A percentile compares a stretch with the other conserved stretches of the same genome.
Conservation (phyloP, 2,329 filamentous ascomycete species). For the Calonectria ilicicola region DNA sequence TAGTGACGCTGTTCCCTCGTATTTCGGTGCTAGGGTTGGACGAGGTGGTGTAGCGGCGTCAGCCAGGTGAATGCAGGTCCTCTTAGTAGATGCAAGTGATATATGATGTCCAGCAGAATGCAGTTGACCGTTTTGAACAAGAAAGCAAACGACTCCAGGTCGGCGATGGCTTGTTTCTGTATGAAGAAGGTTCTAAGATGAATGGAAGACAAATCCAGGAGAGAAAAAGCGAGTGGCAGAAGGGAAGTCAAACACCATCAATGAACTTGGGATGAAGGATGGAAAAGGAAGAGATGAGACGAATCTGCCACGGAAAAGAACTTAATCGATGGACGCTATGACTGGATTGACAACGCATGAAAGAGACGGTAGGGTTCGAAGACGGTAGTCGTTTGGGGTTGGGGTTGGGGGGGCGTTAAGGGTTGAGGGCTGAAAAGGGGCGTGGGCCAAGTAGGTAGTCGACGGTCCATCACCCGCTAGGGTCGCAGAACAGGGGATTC, state of each 20-base stretch:
- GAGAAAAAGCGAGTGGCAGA: conserved; percentile 32
- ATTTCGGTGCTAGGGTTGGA: conserved; percentile 29
- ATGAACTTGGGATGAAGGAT: conserved; percentile 32
- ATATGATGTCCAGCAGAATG: conserved; percentile 36
- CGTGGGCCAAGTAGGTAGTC: conserved; percentile 36
- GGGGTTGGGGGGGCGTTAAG: conserved; percentile 37
- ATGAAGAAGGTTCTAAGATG: conserved; percentile 25
- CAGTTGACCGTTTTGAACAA: conserved; percentile 23
- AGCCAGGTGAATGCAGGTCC: conserved; percentile 36
- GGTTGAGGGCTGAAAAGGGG: conserved; percentile 42
- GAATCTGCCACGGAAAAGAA: conserved; percentile 42
- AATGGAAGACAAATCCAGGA: conserved; percentile 18
- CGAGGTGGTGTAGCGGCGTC: conserved; percentile 28
- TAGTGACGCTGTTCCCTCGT: conserved; percentile 32
- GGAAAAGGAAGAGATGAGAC: conserved; percentile 43
- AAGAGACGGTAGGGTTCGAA: conserved; percentile 42
- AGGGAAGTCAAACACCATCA: conserved; percentile 29
- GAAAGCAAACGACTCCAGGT: conserved; percentile 31
- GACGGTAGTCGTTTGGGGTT: conserved; percentile 46
- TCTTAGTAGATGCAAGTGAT: conserved; percentile 36
- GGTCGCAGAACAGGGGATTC: conserved; percentile 33
- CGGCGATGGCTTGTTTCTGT: conserved; percentile 28
- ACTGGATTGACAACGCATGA: conserved; percentile 44
- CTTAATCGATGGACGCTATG: conserved; percentile 39
- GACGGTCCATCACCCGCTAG: conserved; percentile 12